Base-by-base conservation (phyloP, 305 asterid species). In the Solanum hybrid region DNA sequence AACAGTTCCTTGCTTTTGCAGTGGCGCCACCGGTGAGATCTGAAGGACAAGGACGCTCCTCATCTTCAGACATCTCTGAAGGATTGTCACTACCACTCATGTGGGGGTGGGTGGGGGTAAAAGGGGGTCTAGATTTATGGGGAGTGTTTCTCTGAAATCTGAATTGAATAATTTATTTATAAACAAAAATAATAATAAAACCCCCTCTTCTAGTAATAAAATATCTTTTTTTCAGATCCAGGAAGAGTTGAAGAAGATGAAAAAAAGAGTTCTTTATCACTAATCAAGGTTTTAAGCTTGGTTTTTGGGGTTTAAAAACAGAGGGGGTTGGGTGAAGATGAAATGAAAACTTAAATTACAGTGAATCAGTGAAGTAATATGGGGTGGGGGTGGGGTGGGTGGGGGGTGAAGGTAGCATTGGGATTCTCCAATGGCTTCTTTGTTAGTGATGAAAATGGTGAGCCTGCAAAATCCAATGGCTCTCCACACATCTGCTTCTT, bases 61-160 rank as follows among this genome's bases (percentile, higher is more conserved):
- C 93, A 86, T 91, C 93, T 86, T 93, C 95, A 36, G 93, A 92
- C 95, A 93, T 93, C 85, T 92, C 93, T 20, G 93, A 86, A 64
- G 89, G 93, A 90, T 89, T 89, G 89, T 89, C 92, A 85, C 92
- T 87, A 86, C 84, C 89, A 83, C 88, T 75, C 86, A 84, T 51
- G 87, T 80, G 89, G 86, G 88, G 26, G 90, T 87, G 64, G 88
- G 88, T 18, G 90, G 88, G 40, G 84, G 86, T 39, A 57, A 79
- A 78, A 8, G 6, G 34, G 89, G 40, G 40, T 71, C 33, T 88
- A 51, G 87, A 78, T 51, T 78, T 78, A 88, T 82, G 79, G 61
- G 78, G 57, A 51, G 39, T 88, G 78, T 51, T 31, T 51, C 87
- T 88, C 86, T 88, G 87, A 88, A 77, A 76, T 88, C 86, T 76